Base-by-base conservation (phyloP, 768 basidiomycete species). In the Phlebiopsis flavidoalba region DNA sequence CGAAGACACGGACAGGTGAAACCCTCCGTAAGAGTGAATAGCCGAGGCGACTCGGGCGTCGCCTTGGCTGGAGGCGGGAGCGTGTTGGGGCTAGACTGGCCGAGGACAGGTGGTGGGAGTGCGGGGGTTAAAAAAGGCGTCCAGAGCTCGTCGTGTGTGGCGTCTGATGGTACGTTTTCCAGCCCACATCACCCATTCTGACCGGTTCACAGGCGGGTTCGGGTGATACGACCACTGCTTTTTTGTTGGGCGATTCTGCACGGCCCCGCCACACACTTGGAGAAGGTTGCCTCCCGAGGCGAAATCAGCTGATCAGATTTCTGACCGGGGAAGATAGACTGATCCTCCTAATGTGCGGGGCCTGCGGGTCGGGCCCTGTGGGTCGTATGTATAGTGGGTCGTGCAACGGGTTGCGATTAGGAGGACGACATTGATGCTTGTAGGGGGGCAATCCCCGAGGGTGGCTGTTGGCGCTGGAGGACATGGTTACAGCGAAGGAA, bases 141-240 rank as follows among this genome's bases (percentile, higher is more conserved):
- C 89, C 88, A 91, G 4, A 97, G 77, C 68, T 97, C 95, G 64
- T 93, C 87, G 61, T 93, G 83, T 3, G 84, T 85, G 15, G 92
- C 86, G 67, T 95, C 91, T 5, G 81, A 80, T 2, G 92, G 91
- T 3, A 97, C 89, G 69, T 98, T 98, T n/a, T 10, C 95, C 95
- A 12, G 86, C 87, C 95, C 95, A 97, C 91, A 95, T 93, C 1
- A 94, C 94, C 91, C 90, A 95, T 60, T 93, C 91, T 7, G 91
- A 92, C 14, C 92, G 83, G 57, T 89, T 80, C 11, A 84, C 75
- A 12, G 89, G 88, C 0, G 86, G 82, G 59, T 84, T 87, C 1
- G 88, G 88, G 63, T 90, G 89, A 65, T 86, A 89, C 21, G 80
- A 67, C 8, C n/a, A n/a, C 82, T 80, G 46, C 87, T 84, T 24